A percentile compares a stretch with the other conserved stretches of the same genome.
These are phyloP conservation scores for Ceratocystis harringtonii DNA, from an alignment of 2,329 filamentous ascomycete genomes.

Conservation along the genomic window DNA sequence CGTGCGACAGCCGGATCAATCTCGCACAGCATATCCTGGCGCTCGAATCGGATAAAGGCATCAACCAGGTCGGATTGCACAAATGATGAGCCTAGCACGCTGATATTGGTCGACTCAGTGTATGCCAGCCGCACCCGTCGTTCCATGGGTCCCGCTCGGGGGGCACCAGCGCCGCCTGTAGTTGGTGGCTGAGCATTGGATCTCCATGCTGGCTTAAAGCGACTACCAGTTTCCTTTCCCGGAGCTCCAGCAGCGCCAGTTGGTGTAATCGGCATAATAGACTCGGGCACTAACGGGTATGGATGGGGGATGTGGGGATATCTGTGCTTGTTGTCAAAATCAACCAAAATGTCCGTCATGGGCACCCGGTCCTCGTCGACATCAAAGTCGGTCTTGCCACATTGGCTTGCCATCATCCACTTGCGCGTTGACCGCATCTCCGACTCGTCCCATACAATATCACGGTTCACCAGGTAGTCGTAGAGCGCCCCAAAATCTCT, in stretches of 20 bases:
- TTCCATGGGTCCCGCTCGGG: slow-evolving; percentile 27
- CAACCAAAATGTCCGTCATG: slow-evolving; percentile 50
- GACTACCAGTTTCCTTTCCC: slow-evolving; percentile 10
- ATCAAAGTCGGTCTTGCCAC: slow-evolving; percentile 32
- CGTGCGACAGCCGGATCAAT: slow-evolving; percentile 41
- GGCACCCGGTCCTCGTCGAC: slow-evolving; percentile 40
- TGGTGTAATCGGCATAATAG: slow-evolving; percentile 25
- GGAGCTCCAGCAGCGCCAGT: not conserved
- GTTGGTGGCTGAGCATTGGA: not conserved
- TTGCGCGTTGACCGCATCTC: slow-evolving; percentile 47
- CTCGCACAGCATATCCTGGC: slow-evolving; percentile 34
- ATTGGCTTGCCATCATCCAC: slow-evolving; percentile 45
- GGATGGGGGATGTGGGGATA: slow-evolving; percentile 54
- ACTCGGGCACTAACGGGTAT: slow-evolving; percentile 47
- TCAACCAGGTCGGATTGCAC: slow-evolving; percentile 39
- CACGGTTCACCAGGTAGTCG: slow-evolving; percentile 54
- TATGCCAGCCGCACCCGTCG: slow-evolving; percentile 41
- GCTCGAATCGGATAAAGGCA: slow-evolving; percentile 41
- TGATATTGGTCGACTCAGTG: slow-evolving; percentile 45
- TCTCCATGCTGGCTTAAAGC: slow-evolving; percentile 21
- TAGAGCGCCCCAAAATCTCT: slow-evolving; percentile 54
- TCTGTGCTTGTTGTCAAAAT: slow-evolving; percentile 46
- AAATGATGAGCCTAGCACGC: slow-evolving; percentile 38
- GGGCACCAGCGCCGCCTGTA: not conserved
- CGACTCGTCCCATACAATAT: slow-evolving; percentile 48